Conservation (phyloP, 208 protist genomes). For the Acanthamoeba triangularis region DNA sequence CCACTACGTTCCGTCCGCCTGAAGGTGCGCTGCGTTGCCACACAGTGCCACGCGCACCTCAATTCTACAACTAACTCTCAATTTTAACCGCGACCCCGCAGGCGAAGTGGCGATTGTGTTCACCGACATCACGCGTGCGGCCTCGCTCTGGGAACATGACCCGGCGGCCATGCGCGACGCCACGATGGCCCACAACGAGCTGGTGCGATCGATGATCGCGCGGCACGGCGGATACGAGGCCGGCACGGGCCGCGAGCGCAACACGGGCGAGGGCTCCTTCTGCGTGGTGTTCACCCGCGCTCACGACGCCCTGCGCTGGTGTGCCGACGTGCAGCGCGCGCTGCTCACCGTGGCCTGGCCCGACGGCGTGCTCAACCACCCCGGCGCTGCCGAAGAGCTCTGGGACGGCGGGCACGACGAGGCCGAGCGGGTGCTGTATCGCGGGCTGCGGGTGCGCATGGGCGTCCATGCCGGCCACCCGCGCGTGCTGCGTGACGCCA, state of each 20-base stretch:
- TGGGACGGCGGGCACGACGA: background rate
- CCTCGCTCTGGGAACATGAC: background rate
- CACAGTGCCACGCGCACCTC: too few species aligned
- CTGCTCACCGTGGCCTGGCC: conserved; percentile 58
- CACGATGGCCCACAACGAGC: background rate
- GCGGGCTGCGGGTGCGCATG: conserved; percentile 15
- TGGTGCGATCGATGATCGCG: background rate
- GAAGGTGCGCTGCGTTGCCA: too few species aligned
- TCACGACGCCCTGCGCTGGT: conserved; percentile 2
- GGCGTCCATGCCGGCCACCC: background rate
- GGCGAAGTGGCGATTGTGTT: conserved; percentile 12
- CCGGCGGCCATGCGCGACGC: background rate
- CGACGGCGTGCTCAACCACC: background rate
- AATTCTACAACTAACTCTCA: too few species aligned
- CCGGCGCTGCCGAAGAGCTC: conserved; percentile 5
- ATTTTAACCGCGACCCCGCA: background rate
- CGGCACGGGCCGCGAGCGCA: background rate
- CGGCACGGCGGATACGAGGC: conserved; percentile 4
- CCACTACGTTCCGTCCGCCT: too few species aligned
- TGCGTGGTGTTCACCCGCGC: background rate
- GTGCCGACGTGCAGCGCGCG: background rate
- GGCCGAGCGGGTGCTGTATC: background rate
- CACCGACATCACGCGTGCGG: conserved; percentile 1
- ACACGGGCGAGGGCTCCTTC: conserved; percentile 33
- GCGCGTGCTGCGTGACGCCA: background rate